A percentile compares a stretch with the other conserved stretches of the same genome.
Conservation (phyloP, 169 alveolate species). For the Perkinsus olseni region DNA sequence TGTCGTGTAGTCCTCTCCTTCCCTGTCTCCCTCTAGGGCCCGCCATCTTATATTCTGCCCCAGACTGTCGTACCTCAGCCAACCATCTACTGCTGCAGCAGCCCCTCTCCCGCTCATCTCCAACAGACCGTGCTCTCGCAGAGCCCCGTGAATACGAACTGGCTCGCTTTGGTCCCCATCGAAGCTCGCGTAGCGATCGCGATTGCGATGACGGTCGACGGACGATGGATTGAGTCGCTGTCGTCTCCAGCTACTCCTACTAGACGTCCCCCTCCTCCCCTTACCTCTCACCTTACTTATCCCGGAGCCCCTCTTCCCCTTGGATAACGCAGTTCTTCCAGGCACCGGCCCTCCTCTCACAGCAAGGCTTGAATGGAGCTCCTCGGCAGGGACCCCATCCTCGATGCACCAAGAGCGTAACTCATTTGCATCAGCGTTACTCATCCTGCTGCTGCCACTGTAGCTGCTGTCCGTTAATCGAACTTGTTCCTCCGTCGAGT, state of each 20-base stretch:
- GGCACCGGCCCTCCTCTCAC: neutral
- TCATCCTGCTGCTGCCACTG: neutral
- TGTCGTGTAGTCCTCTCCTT: neutral
- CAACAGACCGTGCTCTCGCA: neutral
- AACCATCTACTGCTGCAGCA: neutral
- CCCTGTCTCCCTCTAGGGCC: neutral
- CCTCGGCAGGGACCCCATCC: neutral
- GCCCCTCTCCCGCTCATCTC: neutral
- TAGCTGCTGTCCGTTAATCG: neutral
- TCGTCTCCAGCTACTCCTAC: neutral
- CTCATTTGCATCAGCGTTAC: neutral
- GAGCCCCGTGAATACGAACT: neutral
- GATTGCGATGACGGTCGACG: no score
- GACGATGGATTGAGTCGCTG: neutral
- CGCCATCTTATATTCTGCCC: neutral
- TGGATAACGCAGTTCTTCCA: neutral
- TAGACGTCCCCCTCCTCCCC: neutral
- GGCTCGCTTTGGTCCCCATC: neutral
- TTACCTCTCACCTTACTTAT: neutral
- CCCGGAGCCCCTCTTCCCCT: neutral
- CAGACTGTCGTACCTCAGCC: neutral
- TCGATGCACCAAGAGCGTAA: neutral
- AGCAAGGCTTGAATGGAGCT: neutral
- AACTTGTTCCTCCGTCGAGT: neutral
- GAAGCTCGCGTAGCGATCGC: neutral